Conservation (phyloP, 2,329 filamentous ascomycete species). For the Claviceps lovelessii region DNA sequence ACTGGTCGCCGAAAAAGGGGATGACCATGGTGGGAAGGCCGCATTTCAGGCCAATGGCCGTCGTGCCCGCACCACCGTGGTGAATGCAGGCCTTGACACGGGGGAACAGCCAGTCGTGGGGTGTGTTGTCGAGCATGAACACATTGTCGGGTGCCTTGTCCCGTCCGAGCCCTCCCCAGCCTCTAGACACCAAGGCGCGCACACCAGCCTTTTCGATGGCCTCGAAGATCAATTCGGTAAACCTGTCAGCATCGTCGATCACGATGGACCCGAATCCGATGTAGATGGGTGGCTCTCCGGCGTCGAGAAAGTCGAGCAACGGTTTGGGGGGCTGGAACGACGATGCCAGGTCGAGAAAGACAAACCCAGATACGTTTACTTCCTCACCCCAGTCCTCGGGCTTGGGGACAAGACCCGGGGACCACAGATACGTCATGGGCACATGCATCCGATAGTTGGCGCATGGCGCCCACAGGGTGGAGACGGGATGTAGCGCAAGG, state of each 20-base stretch:
- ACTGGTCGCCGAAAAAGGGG: constrained; percentile 67
- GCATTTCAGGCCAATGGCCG: constrained; percentile 57
- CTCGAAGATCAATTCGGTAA: constrained; percentile 58
- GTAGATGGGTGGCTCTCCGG: constrained; percentile 49
- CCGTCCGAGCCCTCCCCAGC: constrained; percentile 58
- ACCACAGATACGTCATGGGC: constrained; percentile 63
- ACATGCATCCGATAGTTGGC: constrained; percentile 59
- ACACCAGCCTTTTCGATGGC: constrained; percentile 52
- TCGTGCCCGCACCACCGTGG: constrained; percentile 67
- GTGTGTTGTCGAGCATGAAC: constrained; percentile 59
- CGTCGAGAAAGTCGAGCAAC: constrained; percentile 40
- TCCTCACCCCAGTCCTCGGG: constrained; percentile 54
- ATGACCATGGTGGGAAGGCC: constrained; percentile 62
- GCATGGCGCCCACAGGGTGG: constrained; percentile 62
- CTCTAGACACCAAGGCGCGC: constrained; percentile 58
- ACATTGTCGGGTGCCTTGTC: constrained; percentile 45
- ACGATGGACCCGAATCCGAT: constrained; percentile 68
- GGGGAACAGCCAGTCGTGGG: constrained; percentile 66
- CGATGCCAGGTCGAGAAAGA: constrained; percentile 57
- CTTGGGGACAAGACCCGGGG: constrained; percentile 50
- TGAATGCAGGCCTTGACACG: constrained; percentile 52
- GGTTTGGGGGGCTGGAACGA: constrained; percentile 43
- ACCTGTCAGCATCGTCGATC: constrained; percentile 53
- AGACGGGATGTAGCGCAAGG: constrained; percentile 57
- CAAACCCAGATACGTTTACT: constrained; percentile 64